Base-by-base conservation (phyloP, 192 early-diverging fungal species). In the Podila epicladia region DNA sequence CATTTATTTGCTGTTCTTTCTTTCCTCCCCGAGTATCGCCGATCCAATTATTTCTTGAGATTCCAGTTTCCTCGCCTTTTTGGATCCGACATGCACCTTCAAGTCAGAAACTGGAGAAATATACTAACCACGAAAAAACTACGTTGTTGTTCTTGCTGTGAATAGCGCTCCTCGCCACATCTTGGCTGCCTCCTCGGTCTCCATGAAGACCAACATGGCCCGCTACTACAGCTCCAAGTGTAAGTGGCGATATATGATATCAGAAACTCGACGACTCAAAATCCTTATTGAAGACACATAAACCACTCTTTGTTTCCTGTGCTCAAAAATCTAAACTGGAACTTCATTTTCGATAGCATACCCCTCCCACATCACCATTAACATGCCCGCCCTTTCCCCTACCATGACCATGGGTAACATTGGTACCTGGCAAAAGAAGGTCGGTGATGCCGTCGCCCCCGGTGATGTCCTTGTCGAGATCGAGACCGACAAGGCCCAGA, bases 401-500 rank as follows among this genome's bases (percentile, higher is more conserved):
- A 99, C 98, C 61, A 99, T 99, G 98, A 97, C 96, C 51, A 88
- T 91, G 82, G 96, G 96, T 73, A 96, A 95, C 82, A 91, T 99
- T 82, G 96, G 95, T 45, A 82, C 85, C 62, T 99, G 97, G 97
- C 89, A 93, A 74, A 99, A 99, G 85, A 91, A 95, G 82, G 90
- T 97, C 68, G 97, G 98, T 33, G 98, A 99, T 82, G 84, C 91
- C 64, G 88, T 97, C 69, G 72, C 84, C 24, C 92, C 97, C 33
- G 98, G 98, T 51, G 98, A 99, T 83, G 92, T 97, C 45, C 84
- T 99, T 49, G 90, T 97, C 28, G 95, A 97, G 83, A 96, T 99
- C 66, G 98, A 99, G 83, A 99, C 98, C 32, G 98, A 99, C 82
- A 99, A 99, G 93, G 98, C 98, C 15, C 94, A 96, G 83, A 98